Base-by-base conservation (phyloP, 257 asterid species). In the Solanum piurae region DNA sequence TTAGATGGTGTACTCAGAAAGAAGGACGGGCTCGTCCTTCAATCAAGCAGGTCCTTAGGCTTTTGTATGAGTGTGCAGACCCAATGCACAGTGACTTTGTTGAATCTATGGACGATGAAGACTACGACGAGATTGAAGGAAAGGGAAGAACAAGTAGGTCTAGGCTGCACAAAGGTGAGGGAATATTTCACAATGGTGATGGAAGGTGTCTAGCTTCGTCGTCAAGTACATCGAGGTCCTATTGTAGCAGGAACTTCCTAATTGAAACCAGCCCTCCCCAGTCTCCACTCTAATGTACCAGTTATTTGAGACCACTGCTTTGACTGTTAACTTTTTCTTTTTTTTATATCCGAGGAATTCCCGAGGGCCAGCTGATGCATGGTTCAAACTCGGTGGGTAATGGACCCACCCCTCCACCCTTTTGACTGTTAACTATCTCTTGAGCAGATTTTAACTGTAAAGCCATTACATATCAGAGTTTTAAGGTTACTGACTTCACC, bases 1-100 rank as follows among this genome's bases (percentile, higher is more conserved):
- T 93, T 84, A 91, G 92, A 88, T 95, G 95, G 98, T 96, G 99
- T 80, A 97, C 98, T 0, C 94, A 94, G 86, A 92, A 94, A 89
- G 99, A 96, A 91, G 98, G 98, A 12, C 77, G 90, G 31, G 88
- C 91, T 18, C 94, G 99, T 89, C 99, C 99, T 83, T 96, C 99
- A 27, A 93, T 97, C 42, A 97, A 96, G 93, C 98, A 96, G 88
- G 98, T 97, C 37, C 89, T 96, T 10, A 91, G 99, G 94, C 95
- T 95, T 87, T 72, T 96, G 77, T 96, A 96, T 11, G 98, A 96
- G 62, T 95, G 98, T 87, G 85, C 94, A 2, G 98, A 95, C 60
- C 98, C 98, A 0, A 58, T 92, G 91, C 98, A 93, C 75, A 91
- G 94, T 49, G 98, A 93, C 13, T 97, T 95, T 84, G 91, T 97